Evolutionary conservation across 768 basidiomycete species (phyloP).

Genomic region (Omphalotus guepiniiformis): DNA sequence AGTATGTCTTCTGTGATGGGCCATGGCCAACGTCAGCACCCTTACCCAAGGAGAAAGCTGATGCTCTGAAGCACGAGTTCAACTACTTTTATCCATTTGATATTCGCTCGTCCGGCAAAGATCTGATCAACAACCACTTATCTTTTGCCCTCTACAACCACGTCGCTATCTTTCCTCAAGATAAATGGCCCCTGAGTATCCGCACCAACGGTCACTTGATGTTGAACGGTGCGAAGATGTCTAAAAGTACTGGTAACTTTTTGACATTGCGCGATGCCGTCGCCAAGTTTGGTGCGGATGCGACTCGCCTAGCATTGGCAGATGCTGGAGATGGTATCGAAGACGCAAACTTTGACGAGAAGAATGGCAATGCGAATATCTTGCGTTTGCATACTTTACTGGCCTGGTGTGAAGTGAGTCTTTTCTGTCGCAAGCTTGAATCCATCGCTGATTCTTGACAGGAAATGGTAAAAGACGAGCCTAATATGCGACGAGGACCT

Average conservation of each 20-base stretch:
- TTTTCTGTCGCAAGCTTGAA: neutral
- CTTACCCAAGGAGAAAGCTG: slow-evolving; percentile 71
- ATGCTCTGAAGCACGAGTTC: slow-evolving; percentile 85
- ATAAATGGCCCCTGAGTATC: slow-evolving; percentile 89
- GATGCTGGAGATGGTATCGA: slow-evolving; percentile 97
- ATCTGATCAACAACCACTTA: slow-evolving; percentile 92
- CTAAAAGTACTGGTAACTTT: slow-evolving; percentile 94
- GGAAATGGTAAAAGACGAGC: slow-evolving; percentile 77
- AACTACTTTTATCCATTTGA: slow-evolving; percentile 98
- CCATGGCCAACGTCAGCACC: slow-evolving; percentile 68
- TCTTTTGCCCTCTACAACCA: slow-evolving; percentile 95
- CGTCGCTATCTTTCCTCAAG: slow-evolving; percentile 87
- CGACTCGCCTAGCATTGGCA: slow-evolving; percentile 85
- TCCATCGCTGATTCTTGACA: slow-evolving; percentile 24
- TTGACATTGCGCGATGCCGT: slow-evolving; percentile 86
- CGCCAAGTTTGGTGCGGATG: slow-evolving; percentile 95
- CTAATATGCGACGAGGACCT: slow-evolving; percentile 68
- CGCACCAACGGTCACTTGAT: slow-evolving; percentile 95
- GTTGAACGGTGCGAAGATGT: slow-evolving; percentile 99
- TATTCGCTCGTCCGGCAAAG: slow-evolving; percentile 96
- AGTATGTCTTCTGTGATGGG: slow-evolving; percentile 81
- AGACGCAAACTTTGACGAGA: slow-evolving; percentile 99
- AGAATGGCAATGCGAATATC: slow-evolving; percentile 96
- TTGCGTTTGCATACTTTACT: slow-evolving; percentile 87
- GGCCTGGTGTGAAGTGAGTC: slow-evolving; percentile 82